These are phyloP conservation scores for Tulasnella sp. DNA, from an alignment of 768 basidiomycete species.

Conservation along the genomic window DNA sequence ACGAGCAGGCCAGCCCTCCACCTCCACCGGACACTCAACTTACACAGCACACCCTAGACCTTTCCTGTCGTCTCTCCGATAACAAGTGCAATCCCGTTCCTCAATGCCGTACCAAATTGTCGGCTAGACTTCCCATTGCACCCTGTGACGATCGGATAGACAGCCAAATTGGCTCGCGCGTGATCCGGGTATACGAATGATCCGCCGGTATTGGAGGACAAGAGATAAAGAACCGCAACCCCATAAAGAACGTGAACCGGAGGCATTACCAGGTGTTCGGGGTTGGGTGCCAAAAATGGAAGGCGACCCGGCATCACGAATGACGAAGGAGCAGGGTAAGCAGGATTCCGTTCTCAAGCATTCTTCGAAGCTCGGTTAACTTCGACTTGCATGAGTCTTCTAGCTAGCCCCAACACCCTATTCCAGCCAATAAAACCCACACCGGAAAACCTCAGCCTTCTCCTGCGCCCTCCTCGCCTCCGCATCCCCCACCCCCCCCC, in stretches of 20 bases:
- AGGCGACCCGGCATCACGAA: neutral
- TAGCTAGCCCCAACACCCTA: neutral
- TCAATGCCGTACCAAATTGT: neutral
- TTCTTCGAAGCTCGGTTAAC: neutral
- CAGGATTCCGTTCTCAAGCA: neutral
- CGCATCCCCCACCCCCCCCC: neutral
- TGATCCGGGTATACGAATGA: neutral
- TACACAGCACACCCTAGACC: neutral
- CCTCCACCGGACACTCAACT: neutral
- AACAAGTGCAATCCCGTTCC: neutral
- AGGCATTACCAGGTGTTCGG: neutral
- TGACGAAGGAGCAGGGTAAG: neutral
- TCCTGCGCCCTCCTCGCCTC: slow-evolving; percentile 1
- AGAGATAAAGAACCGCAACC: neutral
- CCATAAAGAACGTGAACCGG: slow-evolving; percentile 1
- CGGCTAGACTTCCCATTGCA: neutral
- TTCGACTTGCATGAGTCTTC: neutral
- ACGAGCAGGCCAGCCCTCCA: neutral
- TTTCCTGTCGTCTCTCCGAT: neutral
- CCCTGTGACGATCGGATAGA: neutral
- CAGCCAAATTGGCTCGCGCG: slow-evolving; percentile 5
- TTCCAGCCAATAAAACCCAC: neutral
- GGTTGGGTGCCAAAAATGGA: neutral
- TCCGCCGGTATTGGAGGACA: neutral
- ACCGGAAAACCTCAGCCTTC: neutral